Percentiles rank a stretch among this genome's conserved stretches.
These are phyloP conservation scores for Phialocephala sp. DNA, from an alignment of 2,329 filamentous ascomycete species.

Conservation along the genomic window DNA sequence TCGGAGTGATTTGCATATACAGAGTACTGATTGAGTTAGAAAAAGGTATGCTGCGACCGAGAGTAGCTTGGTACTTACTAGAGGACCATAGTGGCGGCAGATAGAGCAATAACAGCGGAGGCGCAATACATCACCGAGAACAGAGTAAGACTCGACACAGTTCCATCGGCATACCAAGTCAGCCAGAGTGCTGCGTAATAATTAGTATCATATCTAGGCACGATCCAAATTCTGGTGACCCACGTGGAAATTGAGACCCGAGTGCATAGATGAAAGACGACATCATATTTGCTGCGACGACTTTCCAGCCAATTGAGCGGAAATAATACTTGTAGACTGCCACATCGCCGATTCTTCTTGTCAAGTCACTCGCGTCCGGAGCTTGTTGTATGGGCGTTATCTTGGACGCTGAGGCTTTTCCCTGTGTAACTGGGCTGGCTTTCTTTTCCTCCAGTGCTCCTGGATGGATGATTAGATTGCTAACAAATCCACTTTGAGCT, in stretches of 20 bases:
- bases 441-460: slow-evolving; percentile 39
- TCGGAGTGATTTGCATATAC: slow-evolving; percentile 24
- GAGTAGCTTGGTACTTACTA: not conserved
- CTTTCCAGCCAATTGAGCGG: slow-evolving; percentile 29
- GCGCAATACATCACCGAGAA: slow-evolving; percentile 17
- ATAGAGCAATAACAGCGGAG: slow-evolving; percentile 12
- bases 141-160: slow-evolving; percentile 13
- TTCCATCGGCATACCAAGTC: slow-evolving; percentile 23
- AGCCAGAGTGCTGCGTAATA: slow-evolving; percentile 24
- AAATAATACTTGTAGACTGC: slow-evolving; percentile 39
- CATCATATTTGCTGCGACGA: slow-evolving; percentile 13
- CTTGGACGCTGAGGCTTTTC: not conserved
- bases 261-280: slow-evolving; percentile 21
- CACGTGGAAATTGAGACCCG: slow-evolving; percentile 15
- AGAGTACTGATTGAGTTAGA: slow-evolving; percentile 10
- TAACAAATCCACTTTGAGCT: slow-evolving; percentile 28
- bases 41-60: not conserved
- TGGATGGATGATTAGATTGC: slow-evolving; percentile 41
- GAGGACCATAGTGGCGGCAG: not conserved
- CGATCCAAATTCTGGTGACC: not conserved
- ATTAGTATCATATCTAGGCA: not conserved
- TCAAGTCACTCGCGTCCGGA: slow-evolving; percentile 43
- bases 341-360: slow-evolving; percentile 24
- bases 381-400: slow-evolving; percentile 15
- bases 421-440: not conserved